Base-by-base conservation (phyloP, 75 land plant genomes). In the Selaginella moellendorffii region DNA sequence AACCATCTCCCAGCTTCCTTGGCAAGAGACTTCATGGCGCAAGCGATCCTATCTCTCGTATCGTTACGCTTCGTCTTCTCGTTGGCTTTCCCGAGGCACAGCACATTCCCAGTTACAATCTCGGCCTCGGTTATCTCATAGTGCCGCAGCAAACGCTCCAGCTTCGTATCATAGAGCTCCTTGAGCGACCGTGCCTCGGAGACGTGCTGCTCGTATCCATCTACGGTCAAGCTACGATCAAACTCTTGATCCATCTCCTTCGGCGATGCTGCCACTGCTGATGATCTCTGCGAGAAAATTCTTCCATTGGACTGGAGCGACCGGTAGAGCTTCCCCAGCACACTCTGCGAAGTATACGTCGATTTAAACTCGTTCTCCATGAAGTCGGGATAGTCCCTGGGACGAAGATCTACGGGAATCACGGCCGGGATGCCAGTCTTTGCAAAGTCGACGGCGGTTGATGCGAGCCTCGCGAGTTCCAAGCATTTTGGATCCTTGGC, bases 361-460 rank as follows among this genome's bases (percentile, higher is more conserved):
- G 69, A 76, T 53, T 75, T 81, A 24, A 80, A 83, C 42, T 29
- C 70, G 52, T 90, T 82, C 73, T 91, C 88, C 87, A 91, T 85
- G 72, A 88, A 91, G 69, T 91, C 97, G 2, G 97, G 97, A 65
- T 77, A 91, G 26, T 78, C 77, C 53, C 31, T 74, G 24, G 97
- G 97, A 54, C 76, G 85, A 8, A 91, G 65, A 20, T 52, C 59
- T 31, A 54, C 29, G 1, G 93, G 97, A 73, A 91, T 85, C 30
- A 82, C 79, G 23, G 97, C 97, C 17, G 93, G 85, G 22, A 78
- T 77, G 2, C 97, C 97, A 0, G 97, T 84, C 72, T 91, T 87
- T 1, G 97, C 85, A 68, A 91, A 91, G 63, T 91, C 97, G 19
- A 91, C 97, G 5, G 97, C 88, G 67, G 77, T 78, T 1, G 97